Evolutionary conservation across 2,329 filamentous ascomycete genomes (phyloP).

Genomic region (Fusarium sp.): DNA sequence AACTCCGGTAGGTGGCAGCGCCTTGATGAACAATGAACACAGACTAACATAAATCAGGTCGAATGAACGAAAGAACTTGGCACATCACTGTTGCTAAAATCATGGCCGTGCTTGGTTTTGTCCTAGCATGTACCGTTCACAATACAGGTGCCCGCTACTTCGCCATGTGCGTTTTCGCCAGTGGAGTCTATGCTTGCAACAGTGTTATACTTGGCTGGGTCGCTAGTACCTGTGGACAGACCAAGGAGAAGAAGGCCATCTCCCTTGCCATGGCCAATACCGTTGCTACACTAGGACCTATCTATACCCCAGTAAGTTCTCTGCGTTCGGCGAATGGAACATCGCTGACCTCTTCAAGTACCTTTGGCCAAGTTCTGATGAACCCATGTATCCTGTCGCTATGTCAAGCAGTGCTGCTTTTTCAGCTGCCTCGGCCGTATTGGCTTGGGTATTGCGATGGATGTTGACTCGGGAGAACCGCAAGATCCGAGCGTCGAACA

Average conservation of each 20-base stretch:
- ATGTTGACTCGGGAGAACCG: slow-evolving; percentile 51
- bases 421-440: slow-evolving; percentile 49
- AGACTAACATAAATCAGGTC: slow-evolving; percentile 36
- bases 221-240: slow-evolving; percentile 54
- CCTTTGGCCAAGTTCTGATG: slow-evolving; percentile 30
- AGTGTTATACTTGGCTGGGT: slow-evolving; percentile 59
- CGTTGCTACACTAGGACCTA: slow-evolving; percentile 30
- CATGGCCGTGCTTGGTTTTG: slow-evolving; percentile 48
- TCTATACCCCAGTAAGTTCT: slow-evolving; percentile 41
- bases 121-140: slow-evolving; percentile 40
- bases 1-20: slow-evolving; percentile 3
- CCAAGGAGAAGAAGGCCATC: slow-evolving; percentile 59
- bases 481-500: slow-evolving; percentile 44
- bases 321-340: rapidly evolving
- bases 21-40: rapidly evolving
- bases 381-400: slow-evolving; percentile 19
- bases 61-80: slow-evolving; percentile 57
- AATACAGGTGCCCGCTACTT: slow-evolving; percentile 34
- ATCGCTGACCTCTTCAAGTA: slow-evolving; percentile 1
- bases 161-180: slow-evolving; percentile 53
- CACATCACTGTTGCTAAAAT: slow-evolving; percentile 57
- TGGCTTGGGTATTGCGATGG: slow-evolving; percentile 52
- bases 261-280: slow-evolving; percentile 50
- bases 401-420: slow-evolving; percentile 40
- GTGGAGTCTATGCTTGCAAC: slow-evolving; percentile 54